Percentiles rank a stretch among this genome's conserved stretches.
Evolutionary conservation across 2,329 filamentous ascomycete genomes (phyloP).

Genomic region (Clarireedia hainanense): DNA sequence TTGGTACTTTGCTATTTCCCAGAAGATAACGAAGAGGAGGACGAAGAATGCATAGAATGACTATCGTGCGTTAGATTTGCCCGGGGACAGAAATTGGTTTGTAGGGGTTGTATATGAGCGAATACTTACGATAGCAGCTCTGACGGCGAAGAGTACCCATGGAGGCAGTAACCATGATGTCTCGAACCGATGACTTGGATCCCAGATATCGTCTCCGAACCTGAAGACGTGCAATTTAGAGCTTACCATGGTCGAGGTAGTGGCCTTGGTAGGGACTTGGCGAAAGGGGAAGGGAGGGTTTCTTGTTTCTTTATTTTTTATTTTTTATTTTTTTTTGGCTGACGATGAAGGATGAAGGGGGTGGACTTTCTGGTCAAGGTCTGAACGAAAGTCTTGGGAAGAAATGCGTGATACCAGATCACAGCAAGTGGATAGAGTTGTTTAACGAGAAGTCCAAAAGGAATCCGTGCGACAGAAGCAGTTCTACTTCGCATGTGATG

Average conservation of each 20-base stretch:
- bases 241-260: neutral
- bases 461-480: too few relatives aligned
- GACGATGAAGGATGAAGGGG: neutral
- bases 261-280: neutral
- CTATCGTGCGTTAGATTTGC: conserved; percentile 25
- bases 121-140: conserved; percentile 44
- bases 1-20: conserved; percentile 46
- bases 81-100: neutral
- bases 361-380: too few relatives aligned
- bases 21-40: conserved; percentile 62
- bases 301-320: too few relatives aligned
- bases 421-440: too few relatives aligned
- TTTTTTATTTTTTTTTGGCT: too few relatives aligned
- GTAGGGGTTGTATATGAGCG: neutral
- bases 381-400: too few relatives aligned
- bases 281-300: neutral
- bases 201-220: conserved; percentile 21
- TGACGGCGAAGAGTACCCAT: conserved; percentile 48
- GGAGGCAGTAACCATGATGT: conserved; percentile 78
- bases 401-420: too few relatives aligned
- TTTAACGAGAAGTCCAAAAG: too few relatives aligned
- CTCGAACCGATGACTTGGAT: conserved; percentile 54
- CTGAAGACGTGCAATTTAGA: neutral
- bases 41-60: conserved; percentile 62
- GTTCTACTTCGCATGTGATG: too few relatives aligned